phyloP scores from a whole-genome alignment of 441 rosid species.

The Gossypium davidsonii region DNA sequence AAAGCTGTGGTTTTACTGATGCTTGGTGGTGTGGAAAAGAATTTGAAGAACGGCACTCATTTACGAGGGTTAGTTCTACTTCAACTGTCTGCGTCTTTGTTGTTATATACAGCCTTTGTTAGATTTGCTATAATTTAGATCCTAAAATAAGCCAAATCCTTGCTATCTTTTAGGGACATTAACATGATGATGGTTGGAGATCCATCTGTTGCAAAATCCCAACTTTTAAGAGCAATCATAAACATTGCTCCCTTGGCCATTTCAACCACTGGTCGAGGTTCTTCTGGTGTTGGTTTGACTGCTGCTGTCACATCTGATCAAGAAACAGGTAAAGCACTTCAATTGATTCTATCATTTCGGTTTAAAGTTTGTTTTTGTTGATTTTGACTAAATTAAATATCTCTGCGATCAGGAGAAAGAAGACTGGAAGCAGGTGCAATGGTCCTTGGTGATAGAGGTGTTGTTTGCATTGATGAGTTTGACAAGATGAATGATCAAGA shows the following conservation, averaged over 20 bases:
- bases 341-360: not conserved
- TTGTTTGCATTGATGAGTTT: constrained; percentile 95
- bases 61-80: constrained; percentile 74
- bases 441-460: constrained; percentile 98
- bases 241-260: constrained; percentile 96
- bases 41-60: constrained; percentile 89
- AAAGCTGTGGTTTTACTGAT: constrained; percentile 86
- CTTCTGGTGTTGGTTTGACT: constrained; percentile 98
- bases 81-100: not conserved
- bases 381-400: constrained; percentile 1
- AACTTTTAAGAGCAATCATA: constrained; percentile 90
- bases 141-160: not conserved
- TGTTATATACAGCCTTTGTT: not conserved
- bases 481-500: constrained; percentile 99
- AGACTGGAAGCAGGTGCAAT: constrained; percentile 99
- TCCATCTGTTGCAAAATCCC: constrained; percentile 98
- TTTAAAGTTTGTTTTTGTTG: not conserved
- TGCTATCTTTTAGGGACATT: constrained; percentile 58
- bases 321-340: constrained; percentile 67
- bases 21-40: constrained; percentile 96
- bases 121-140: not conserved
- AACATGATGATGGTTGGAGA: constrained; percentile 99
- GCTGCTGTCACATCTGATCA: constrained; percentile 99
- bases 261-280: constrained; percentile 97
- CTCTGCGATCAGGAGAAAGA: constrained; percentile 66